Base-by-base conservation (phyloP, 2,329 filamentous ascomycete species). In the Phialophora expanda region DNA sequence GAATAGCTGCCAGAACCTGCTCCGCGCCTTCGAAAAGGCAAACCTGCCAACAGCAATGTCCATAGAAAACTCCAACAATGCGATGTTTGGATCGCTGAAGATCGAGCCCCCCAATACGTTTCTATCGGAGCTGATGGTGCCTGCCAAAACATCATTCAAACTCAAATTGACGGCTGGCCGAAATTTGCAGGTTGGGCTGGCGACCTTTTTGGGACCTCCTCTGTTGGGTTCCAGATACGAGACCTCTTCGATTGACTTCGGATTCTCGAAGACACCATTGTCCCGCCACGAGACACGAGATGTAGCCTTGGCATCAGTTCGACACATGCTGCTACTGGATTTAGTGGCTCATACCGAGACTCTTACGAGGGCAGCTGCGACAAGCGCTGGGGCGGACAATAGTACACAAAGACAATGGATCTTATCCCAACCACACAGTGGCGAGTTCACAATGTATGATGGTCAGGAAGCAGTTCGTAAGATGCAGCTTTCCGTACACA, bases 1-100 rank as follows among this genome's bases (percentile, higher is more conserved):
- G 61, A 72, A 74, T 17, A 74, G 74, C 0, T 70, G 81, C 6
- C 75, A 79, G 60, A 61, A 56, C 1, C 77, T 71, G n/a, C 32
- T 71, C 5, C 30, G 28, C 9, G 51, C 67, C 9, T 62, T 74
- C 28, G 51, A 61, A 26, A 48, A 58, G 28, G 69, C 68, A 34
- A 66, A 65, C 20, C n/a, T 72, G 32, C 66, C 61, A 20, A 54
- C 53, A 8, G n/a, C 32, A 14, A 60, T 64, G 30, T 60, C 32
- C 9, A 34, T 60, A 38, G 55, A 59, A 48, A 59, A 53, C 30
- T 65, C 57, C 26, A 65, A 17, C 30, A 22, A 44, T n/a, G 24
- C 55, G 17, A 12, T 58, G 17, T 63, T 62, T 32, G 22, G 54
- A 26, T 54, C 48, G 20, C 26, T 67, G 55, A 65, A 46, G 38